phyloP scores from a whole-genome alignment of 495 filamentous ascomycete genomes.

The Penicillium atrosanguineum region DNA sequence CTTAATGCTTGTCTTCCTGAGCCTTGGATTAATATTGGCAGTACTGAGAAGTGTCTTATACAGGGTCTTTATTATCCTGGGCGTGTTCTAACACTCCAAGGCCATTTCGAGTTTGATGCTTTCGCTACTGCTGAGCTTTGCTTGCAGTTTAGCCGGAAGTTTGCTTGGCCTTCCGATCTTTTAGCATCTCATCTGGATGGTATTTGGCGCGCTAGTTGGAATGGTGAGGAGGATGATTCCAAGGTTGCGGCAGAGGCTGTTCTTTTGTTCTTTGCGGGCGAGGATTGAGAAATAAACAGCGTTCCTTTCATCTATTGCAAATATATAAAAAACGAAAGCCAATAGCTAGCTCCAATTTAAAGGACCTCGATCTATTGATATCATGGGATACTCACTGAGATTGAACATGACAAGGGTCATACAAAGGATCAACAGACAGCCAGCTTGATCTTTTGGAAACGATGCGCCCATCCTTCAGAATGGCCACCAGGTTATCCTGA shows the following conservation, averaged over 20 bases:
- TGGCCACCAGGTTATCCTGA: constrained; percentile 38
- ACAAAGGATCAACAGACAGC: constrained; percentile 10
- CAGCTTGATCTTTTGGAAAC: constrained; percentile 12
- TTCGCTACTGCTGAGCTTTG: constrained; percentile 22
- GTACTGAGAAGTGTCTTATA: too few relatives aligned
- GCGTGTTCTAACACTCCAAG: constrained; percentile 26
- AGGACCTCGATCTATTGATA: too few relatives aligned
- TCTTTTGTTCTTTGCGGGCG: constrained; percentile 24
- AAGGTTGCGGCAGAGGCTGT: constrained; percentile 28
- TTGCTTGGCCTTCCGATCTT: too few relatives aligned
- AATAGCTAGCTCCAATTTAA: too few relatives aligned
- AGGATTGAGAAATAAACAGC: not conserved
- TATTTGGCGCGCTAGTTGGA: too few relatives aligned
- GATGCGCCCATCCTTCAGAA: constrained; percentile 48
- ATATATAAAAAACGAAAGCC: too few relatives aligned
- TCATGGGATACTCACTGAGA: not conserved
- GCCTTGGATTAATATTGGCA: too few relatives aligned
- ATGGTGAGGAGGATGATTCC: constrained; percentile 29
- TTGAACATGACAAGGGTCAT: constrained; percentile 11
- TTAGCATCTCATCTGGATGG: too few relatives aligned
- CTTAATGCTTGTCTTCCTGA: too few relatives aligned
- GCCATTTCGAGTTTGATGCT: constrained; percentile 30
- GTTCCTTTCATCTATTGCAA: too few relatives aligned
- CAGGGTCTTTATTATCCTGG: constrained; percentile 25
- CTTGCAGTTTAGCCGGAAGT: too few relatives aligned